Evolutionary conservation across 2,329 filamentous ascomycete genomes (phyloP), one percentile per base, ranked within the genome.

Genomic region (Erysiphe neolycopersici): DNA sequence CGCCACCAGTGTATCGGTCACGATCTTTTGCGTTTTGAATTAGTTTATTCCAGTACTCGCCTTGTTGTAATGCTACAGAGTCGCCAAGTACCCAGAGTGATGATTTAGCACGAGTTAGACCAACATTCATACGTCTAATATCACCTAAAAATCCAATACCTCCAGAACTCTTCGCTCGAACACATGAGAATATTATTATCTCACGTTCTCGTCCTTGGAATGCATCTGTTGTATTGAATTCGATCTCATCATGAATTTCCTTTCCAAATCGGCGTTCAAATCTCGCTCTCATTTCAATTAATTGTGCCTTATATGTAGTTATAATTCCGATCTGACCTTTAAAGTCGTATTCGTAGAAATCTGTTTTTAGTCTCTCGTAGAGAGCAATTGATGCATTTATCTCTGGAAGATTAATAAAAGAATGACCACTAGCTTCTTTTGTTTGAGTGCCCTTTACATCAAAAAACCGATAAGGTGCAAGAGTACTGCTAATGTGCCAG

Each of bases 61-160:
- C 89, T 55, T 91, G 79, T 19, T 78, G 66, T 43, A 98, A 67
- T 31, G 85, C 83, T 45, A 78, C 69, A 0, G 89, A 89, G 59
- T 95, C 91, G 51, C 89, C 89, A 22, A 98, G 68, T 46, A 98
- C 87, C 81, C 87, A 98, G 10, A 98, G 68, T 31, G 87, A 94
- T 10, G 82, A 93, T 60, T 93, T 94, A 5, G 89, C 91, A 65
- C 89, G 79, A 18, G 89, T 98, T 47, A 98, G 67, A 63, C 89
- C 89, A 54, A 98, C 89, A 60, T 98, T 98, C 91, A 98, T 95
- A 67, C 89, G 87, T 46, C 89, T 76, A 56, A 98, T 93, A 58
- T 98, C 89, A 44, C 82, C 80, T 70, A 98, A 78, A 72, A 98
- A 98, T 67, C 89, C 89, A 55, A 98, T 93, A 54, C 87, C 84